Conservation (phyloP, 1,284 basidiomycete genomes). For the Neotropicomus parvogracilis region DNA sequence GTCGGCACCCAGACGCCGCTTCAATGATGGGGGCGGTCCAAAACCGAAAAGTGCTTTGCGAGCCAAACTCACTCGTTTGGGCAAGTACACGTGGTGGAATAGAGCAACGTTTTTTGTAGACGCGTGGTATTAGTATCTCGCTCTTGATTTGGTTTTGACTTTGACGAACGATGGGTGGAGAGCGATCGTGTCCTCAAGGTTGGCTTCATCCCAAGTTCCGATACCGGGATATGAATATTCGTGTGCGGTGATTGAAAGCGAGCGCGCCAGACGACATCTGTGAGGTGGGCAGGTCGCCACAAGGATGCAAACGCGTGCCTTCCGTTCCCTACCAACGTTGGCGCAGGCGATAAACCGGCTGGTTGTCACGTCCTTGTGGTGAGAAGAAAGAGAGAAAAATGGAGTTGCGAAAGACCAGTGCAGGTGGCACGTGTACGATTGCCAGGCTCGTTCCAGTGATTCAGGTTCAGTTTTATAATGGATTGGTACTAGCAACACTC, state of each 20-base stretch:
- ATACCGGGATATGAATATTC: background rate
- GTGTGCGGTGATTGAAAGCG: background rate
- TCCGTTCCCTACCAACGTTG: background rate
- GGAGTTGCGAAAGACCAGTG: background rate
- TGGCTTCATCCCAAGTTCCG: slow-evolving; percentile 1
- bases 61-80: slow-evolving; percentile 1
- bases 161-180: background rate
- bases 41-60: background rate
- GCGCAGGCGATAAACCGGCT: slow-evolving; percentile 7
- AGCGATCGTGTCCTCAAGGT: too few relatives aligned
- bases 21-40: background rate
- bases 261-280: too few relatives aligned
- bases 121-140: too few relatives aligned
- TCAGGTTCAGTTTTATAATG: slow-evolving; percentile 38
- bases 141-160: background rate
- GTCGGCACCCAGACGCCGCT: background rate
- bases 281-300: too few relatives aligned
- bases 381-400: background rate
- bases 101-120: background rate
- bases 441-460: slow-evolving; percentile 23
- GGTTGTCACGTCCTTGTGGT: slow-evolving; percentile 1
- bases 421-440: slow-evolving; percentile 29
- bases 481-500: background rate
- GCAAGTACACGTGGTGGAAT: slow-evolving; percentile 13
- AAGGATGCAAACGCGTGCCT: too few relatives aligned